Conservation (phyloP, 345 rosid species). For the Microthlaspi erraticum region DNA sequence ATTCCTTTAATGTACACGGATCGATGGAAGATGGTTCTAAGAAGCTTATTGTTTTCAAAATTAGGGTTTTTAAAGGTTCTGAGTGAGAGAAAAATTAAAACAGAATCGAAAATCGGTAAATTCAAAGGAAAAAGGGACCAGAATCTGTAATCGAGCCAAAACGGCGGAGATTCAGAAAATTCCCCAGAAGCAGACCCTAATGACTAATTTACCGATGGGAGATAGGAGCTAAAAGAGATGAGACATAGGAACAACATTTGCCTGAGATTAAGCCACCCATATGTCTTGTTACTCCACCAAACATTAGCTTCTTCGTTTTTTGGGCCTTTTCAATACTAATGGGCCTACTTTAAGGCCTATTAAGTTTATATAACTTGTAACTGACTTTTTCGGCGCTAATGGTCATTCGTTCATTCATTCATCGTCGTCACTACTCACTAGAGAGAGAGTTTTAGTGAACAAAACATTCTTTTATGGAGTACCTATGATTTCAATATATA, state of each 20-base stretch:
- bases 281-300: slow-evolving; percentile 16
- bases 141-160: slow-evolving; percentile 19
- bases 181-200: slow-evolving; percentile 37
- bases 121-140: background rate
- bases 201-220: slow-evolving; percentile 34
- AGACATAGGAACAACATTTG: slow-evolving; percentile 27
- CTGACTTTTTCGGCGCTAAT: background rate
- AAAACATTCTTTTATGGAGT: background rate
- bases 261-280: slow-evolving; percentile 13
- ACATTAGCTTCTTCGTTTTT: background rate
- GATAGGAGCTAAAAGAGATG: slow-evolving; percentile 14
- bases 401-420: background rate
- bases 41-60: slow-evolving; percentile 34
- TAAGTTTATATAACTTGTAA: background rate
- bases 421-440: too few species aligned
- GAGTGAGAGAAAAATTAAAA: background rate
- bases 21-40: slow-evolving; percentile 21
- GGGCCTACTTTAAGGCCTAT: background rate
- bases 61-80: slow-evolving; percentile 38
- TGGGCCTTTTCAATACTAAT: background rate
- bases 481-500: background rate
- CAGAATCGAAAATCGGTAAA: slow-evolving; percentile 8
- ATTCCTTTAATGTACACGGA: slow-evolving; percentile 18
- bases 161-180: slow-evolving; percentile 40
- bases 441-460: background rate